Percentiles rank a stretch among this genome's conserved stretches.
phyloP scores from a whole-genome alignment of 2,329 filamentous ascomycete genomes.

The Byssoonygena ceratinophila region DNA sequence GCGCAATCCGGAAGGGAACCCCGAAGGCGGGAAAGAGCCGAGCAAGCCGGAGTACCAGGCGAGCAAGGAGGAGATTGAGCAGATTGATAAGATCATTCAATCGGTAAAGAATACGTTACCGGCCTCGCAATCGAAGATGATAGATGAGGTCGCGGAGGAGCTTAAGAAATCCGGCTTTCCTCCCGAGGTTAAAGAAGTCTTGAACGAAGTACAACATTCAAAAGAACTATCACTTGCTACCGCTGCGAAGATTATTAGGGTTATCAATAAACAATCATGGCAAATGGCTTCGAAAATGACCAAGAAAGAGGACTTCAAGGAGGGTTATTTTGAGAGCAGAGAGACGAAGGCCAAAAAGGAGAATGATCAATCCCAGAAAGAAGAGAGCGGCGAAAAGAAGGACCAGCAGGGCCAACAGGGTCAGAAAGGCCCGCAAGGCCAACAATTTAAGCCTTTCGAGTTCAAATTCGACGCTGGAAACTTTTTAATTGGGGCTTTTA shows the following conservation, averaged over 20 bases:
- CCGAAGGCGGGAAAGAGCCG: constrained; percentile 27
- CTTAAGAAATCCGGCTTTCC: constrained; percentile 62
- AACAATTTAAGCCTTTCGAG: constrained; percentile 33
- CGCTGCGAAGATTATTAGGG: constrained; percentile 50
- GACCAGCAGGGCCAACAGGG: constrained; percentile 28
- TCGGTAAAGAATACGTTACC: constrained; percentile 51
- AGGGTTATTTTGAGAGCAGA: constrained; percentile 3
- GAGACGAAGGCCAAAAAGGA: constrained; percentile 3
- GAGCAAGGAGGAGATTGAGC: constrained; percentile 46
- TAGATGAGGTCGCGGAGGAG: constrained; percentile 51
- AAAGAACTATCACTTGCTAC: constrained; percentile 43
- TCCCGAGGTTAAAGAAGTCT: constrained; percentile 53
- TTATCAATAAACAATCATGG: constrained; percentile 48
- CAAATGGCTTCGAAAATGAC: constrained; percentile 36
- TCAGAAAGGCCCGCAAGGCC: too few relatives aligned
- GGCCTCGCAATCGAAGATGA: constrained; percentile 47
- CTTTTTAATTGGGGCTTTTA: constrained; percentile 47
- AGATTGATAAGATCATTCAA: constrained; percentile 48
- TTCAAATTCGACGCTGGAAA: constrained; percentile 47
- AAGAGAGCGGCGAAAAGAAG: constrained; percentile 21
- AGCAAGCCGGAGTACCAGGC: constrained; percentile 36
- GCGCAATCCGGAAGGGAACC: background rate
- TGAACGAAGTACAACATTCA: constrained; percentile 43
- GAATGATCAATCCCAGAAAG: constrained; percentile 16
- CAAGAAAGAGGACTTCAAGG: constrained; percentile 21